Base-by-base conservation (phyloP, 164 flowering plant species). In the Dillenia turbinata region DNA sequence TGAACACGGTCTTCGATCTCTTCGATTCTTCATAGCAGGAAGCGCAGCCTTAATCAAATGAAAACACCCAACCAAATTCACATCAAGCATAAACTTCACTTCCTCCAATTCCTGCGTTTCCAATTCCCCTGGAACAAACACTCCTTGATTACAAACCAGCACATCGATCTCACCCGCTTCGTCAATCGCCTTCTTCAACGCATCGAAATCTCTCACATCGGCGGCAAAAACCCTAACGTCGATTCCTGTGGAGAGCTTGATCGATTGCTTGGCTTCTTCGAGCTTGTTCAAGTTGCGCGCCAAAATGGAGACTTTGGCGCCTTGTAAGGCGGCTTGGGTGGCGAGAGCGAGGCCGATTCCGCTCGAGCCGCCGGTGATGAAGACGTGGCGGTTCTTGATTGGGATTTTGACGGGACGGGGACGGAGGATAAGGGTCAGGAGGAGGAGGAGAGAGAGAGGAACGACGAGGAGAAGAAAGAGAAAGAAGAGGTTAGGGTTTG, bases 291-390 rank as follows among this genome's bases (percentile, higher is more conserved):
- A 60, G 68, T 82, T 79, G 9, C 98, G 94, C 10, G 98, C 96
- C 5, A 93, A 82, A 73, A 93, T 81, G 55, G 94, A 81, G 62
- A 93, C 91, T n/a, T 77, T 82, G 11, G 97, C 90, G 12, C 97
- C 98, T 46, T 86, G 80, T 4, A 74, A 47, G 9, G 88, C 97
- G 53, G 89, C 90, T 48, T 53, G 86, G 67, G 65, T 82, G 26
- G 98, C 97, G 16, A 93, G 71, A 52, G 97, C 92, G 5, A 89
- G 81, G 49, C 98, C 97, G 66, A 94, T 94, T 48, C 98, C 97
- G 68, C 96, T 94, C 33, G 98, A 94, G 46, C 98, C 97, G 12
- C 97, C 97, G 11, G 92, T 79, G 73, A 94, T 87, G 90, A 94
- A 81, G 9, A 94, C 90, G 66, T 94, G 92, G 69, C 97, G 91